Percentiles rank a stretch among this genome's conserved stretches.
phyloP scores from a whole-genome alignment of 1,284 basidiomycete species.

The Pascua sp. region DNA sequence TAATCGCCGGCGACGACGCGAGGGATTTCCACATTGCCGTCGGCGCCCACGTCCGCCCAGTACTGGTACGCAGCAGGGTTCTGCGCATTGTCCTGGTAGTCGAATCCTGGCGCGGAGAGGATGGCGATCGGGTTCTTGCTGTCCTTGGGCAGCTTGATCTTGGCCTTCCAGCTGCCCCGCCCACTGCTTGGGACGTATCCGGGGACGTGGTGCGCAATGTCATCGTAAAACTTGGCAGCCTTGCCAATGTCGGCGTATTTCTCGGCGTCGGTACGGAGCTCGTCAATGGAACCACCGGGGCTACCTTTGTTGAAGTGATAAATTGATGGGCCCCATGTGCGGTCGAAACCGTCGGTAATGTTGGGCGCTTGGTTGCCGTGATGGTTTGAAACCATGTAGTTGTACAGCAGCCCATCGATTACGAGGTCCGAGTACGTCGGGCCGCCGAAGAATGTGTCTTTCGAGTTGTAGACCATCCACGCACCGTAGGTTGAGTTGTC shows the following conservation, averaged over 20 bases:
- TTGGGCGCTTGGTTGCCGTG: conserved; percentile 30
- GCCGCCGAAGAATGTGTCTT: conserved; percentile 35
- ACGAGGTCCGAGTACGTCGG: conserved; percentile 32
- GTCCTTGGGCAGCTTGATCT: conserved; percentile 23
- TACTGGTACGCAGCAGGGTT: conserved; percentile 31
- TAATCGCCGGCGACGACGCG: conserved; percentile 38
- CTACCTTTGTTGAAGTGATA: conserved; percentile 24
- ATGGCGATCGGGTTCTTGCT: conserved; percentile 27
- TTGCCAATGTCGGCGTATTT: conserved; percentile 20
- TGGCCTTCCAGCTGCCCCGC: conserved; percentile 25
- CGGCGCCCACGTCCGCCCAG: conserved; percentile 28
- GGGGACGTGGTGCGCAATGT: conserved; percentile 27
- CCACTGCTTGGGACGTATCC: conserved; percentile 24
- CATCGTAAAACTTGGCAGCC: conserved; percentile 36
- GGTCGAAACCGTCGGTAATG: conserved; percentile 36
- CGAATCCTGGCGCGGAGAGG: conserved; percentile 27
- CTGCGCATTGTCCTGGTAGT: conserved; percentile 34
- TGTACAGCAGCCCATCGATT: conserved; percentile 37
- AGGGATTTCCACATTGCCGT: conserved; percentile 26
- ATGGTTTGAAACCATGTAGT: conserved; percentile 34
- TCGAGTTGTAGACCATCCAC: conserved; percentile 38
- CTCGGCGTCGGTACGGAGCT: conserved; percentile 22
- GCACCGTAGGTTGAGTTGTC: conserved; percentile 28
- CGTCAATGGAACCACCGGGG: not conserved
- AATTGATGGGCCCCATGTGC: conserved; percentile 36